Conservation (phyloP, 257 asterid genomes). For the Solanum phureja region DNA sequence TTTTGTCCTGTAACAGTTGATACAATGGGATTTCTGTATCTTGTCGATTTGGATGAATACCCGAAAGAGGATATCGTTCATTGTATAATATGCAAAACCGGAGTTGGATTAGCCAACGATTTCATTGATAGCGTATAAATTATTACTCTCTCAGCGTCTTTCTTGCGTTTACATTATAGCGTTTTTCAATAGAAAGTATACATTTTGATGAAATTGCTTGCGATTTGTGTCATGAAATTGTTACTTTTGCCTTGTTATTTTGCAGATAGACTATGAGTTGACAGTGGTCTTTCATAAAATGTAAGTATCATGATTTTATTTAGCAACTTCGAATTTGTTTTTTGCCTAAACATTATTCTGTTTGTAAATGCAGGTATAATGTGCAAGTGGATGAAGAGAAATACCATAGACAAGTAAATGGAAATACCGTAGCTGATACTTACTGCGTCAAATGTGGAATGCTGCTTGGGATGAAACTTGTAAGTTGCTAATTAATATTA, state of each 20-base stretch:
- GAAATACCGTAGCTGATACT: neutral
- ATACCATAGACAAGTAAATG: neutral
- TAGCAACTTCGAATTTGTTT: neutral
- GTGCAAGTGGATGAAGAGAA: neutral
- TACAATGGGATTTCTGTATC: neutral
- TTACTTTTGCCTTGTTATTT: neutral
- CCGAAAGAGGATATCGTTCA: neutral
- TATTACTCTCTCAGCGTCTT: neutral
- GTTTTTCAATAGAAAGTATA: neutral
- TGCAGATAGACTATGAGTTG: neutral
- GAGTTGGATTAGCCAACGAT: neutral
- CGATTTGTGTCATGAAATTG: too few relatives aligned
- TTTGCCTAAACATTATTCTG: neutral
- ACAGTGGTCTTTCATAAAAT: neutral
- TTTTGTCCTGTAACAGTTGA: neutral
- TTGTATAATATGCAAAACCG: neutral
- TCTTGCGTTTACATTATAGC: neutral
- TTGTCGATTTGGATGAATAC: neutral
- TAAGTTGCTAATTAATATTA: neutral
- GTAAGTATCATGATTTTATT: neutral
- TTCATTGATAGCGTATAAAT: neutral
- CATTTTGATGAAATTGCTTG: neutral
- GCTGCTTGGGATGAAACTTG: neutral
- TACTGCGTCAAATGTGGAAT: neutral
- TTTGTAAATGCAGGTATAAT: too few relatives aligned